phyloP scores from a whole-genome alignment of 352 stramenopile genomes.

The Phytopythium helicoides region DNA sequence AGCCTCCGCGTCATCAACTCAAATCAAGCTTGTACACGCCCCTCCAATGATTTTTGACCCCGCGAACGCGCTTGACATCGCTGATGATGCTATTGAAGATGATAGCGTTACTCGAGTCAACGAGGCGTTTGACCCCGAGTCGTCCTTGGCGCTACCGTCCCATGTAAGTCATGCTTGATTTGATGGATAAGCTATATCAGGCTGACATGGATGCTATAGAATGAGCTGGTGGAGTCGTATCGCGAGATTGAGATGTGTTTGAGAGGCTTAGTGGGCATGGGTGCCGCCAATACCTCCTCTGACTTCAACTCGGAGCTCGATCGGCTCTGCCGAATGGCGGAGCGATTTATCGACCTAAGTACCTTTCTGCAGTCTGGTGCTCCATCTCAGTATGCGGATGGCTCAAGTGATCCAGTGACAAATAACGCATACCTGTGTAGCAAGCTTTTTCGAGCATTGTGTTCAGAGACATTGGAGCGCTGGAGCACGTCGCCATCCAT shows the following conservation, averaged over 20 bases:
- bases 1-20: not conserved
- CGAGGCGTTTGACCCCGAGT: slow-evolving; percentile 32
- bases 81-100: not conserved
- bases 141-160: slow-evolving; percentile 51
- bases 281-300: not conserved
- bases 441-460: slow-evolving; percentile 25
- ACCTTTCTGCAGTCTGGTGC: slow-evolving; percentile 26
- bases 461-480: slow-evolving; percentile 16
- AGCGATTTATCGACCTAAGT: slow-evolving; percentile 22
- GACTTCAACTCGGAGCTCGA: slow-evolving; percentile 8
- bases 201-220: slow-evolving; percentile 10
- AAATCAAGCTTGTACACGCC: slow-evolving; percentile 48
- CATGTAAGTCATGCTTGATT: slow-evolving; percentile 11
- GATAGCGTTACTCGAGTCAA: slow-evolving; percentile 2
- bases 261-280: slow-evolving; percentile 10
- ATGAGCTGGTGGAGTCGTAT: slow-evolving; percentile 27
- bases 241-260: slow-evolving; percentile 22
- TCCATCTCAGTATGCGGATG: not conserved
- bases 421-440: slow-evolving; percentile 15
- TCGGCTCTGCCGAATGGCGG: slow-evolving; percentile 12
- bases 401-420: not conserved
- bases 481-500: slow-evolving; percentile 30
- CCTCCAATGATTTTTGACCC: slow-evolving; percentile 24
- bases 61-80: slow-evolving; percentile 1
- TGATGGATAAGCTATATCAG: not conserved